Evolutionary conservation across 2,329 filamentous ascomycete genomes (phyloP).

Genomic region (Tolypocladium ovalisporum): DNA sequence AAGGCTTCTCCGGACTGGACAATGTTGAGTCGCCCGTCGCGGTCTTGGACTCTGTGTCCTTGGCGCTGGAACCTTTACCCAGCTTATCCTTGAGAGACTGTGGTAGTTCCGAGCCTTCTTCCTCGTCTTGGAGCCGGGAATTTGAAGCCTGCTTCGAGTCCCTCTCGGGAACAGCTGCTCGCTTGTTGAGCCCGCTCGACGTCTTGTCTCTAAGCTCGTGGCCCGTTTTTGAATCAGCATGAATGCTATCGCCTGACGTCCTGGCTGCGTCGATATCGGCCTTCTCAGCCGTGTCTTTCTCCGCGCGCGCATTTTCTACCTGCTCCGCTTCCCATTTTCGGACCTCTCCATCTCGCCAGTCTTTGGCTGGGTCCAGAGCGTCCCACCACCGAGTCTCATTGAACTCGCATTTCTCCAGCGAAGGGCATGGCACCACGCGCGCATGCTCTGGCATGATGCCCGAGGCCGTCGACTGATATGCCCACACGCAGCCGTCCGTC

Average conservation of each 20-base stretch:
- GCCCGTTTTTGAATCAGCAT: neutral
- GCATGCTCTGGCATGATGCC: slow-evolving; percentile 56
- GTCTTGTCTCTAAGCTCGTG: neutral
- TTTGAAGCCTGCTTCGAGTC: slow-evolving; percentile 7
- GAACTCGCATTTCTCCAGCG: slow-evolving; percentile 37
- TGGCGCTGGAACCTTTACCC: slow-evolving; percentile 5
- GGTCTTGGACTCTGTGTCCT: slow-evolving; percentile 5
- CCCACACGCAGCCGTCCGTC: slow-evolving; percentile 61
- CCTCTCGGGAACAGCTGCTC: slow-evolving; percentile 6
- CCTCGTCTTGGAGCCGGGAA: slow-evolving; percentile 7
- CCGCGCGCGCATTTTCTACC: slow-evolving; percentile 17
- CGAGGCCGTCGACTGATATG: slow-evolving; percentile 46
- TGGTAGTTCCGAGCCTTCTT: slow-evolving; percentile 18
- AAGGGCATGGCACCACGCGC: slow-evolving; percentile 33
- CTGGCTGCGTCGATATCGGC: neutral
- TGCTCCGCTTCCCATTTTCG: slow-evolving; percentile 33
- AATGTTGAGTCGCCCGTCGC: neutral
- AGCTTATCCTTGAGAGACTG: slow-evolving; percentile 21
- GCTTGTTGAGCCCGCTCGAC: slow-evolving; percentile 4
- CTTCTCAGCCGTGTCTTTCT: slow-evolving; percentile 5
- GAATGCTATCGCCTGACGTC: neutral
- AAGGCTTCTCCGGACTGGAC: neutral
- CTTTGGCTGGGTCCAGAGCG: slow-evolving; percentile 33
- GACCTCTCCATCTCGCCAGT: slow-evolving; percentile 31
- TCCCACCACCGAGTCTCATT: slow-evolving; percentile 37